phyloP scores from a whole-genome alignment of 2,329 filamentous ascomycete species.

The Fusarium sp. region DNA sequence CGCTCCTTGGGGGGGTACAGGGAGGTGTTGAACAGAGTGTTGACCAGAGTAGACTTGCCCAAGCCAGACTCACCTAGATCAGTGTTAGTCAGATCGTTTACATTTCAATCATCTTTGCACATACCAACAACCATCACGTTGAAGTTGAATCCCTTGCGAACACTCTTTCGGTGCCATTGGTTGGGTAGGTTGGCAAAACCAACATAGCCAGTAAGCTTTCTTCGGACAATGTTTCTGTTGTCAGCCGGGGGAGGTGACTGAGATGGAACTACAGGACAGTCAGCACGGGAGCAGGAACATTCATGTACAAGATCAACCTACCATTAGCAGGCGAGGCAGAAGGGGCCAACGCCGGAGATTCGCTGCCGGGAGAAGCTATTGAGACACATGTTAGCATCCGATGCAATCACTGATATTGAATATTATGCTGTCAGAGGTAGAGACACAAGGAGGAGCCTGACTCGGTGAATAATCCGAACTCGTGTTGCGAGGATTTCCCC shows the following conservation, averaged over 20 bases:
- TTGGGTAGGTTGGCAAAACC: slow-evolving; percentile 99
- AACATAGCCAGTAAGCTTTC: slow-evolving; percentile 98
- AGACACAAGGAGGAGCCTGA: slow-evolving; percentile 48
- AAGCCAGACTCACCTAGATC: slow-evolving; percentile 92
- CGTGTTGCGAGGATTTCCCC: not conserved
- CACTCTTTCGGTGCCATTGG: slow-evolving; percentile 99
- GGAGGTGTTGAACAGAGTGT: slow-evolving; percentile 99
- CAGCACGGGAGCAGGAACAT: not conserved
- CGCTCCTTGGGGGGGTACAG: slow-evolving; percentile 98
- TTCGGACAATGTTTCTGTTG: slow-evolving; percentile 94
- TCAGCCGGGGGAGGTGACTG: slow-evolving; percentile 62
- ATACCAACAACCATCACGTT: slow-evolving; percentile 99
- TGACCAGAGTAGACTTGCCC: slow-evolving; percentile 98
- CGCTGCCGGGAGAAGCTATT: slow-evolving; percentile 59
- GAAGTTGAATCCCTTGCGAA: slow-evolving; percentile 99
- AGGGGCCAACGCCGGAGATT: slow-evolving; percentile 56
- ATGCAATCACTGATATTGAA: not conserved
- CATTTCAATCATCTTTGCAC: slow-evolving; percentile 46
- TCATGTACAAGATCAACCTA: slow-evolving; percentile 39
- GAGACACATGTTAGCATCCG: slow-evolving; percentile 49
- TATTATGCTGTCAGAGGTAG: slow-evolving; percentile 29
- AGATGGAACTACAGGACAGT: slow-evolving; percentile 44
- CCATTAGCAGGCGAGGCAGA: slow-evolving; percentile 52
- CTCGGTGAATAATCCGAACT: slow-evolving; percentile 40
- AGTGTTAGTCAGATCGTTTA: not conserved